phyloP scores from a whole-genome alignment of 768 basidiomycete species.

The Clavaria fumosa region DNA sequence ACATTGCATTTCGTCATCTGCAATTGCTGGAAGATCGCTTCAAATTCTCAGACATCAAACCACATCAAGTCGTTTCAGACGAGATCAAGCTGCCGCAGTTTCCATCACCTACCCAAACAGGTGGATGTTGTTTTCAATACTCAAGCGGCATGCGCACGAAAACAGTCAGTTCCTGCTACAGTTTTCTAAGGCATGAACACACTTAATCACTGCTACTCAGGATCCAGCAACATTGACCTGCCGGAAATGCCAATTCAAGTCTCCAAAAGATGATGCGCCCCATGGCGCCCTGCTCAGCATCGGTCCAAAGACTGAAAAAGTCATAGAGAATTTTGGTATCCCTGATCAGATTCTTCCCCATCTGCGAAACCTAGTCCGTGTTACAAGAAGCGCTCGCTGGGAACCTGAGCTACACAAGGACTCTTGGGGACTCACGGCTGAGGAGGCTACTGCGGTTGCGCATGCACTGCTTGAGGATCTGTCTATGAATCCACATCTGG shows the following conservation, averaged over 20 bases:
- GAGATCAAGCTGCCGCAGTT: background rate
- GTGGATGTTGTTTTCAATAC: too few relatives aligned
- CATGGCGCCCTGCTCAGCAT: slow-evolving; percentile 1
- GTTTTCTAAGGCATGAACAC: background rate
- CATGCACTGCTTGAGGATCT: background rate
- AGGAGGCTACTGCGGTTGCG: slow-evolving; percentile 1
- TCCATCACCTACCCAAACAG: too few relatives aligned
- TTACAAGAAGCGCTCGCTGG: background rate
- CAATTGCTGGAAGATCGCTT: background rate
- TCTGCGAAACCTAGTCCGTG: background rate
- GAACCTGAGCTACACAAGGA: background rate
- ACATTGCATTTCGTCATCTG: background rate
- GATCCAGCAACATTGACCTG: background rate
- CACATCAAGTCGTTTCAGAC: background rate
- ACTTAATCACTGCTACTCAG: background rate
- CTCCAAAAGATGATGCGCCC: background rate
- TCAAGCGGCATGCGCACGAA: too few relatives aligned
- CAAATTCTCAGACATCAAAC: background rate
- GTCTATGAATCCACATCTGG: too few relatives aligned
- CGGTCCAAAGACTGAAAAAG: slow-evolving; percentile 1
- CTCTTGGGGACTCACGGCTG: background rate
- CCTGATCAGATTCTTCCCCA: background rate
- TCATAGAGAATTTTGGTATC: background rate
- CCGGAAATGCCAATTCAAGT: background rate
- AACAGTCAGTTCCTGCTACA: too few relatives aligned